Percentiles rank a stretch among this genome's conserved stretches.
Evolutionary conservation across 352 stramenopile species (phyloP).

Genomic region (Phytophthora pinifolia): DNA sequence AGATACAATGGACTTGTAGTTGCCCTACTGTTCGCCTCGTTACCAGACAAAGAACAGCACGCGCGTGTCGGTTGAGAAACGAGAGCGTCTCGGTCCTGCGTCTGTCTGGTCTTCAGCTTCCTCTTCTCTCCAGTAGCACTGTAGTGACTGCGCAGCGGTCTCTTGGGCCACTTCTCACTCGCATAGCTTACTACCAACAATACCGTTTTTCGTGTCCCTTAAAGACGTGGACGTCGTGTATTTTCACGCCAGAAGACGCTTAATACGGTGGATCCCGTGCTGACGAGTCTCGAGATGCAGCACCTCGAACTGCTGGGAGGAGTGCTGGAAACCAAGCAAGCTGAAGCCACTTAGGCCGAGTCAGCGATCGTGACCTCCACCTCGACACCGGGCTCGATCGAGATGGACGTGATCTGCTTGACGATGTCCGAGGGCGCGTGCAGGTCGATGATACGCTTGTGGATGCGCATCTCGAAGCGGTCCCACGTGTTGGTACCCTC

Average conservation of each 20-base stretch:
- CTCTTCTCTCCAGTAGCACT: no score
- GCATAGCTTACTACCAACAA: no score
- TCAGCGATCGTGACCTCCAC: constrained; percentile 98
- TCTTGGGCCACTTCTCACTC: no score
- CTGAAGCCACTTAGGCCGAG: constrained; percentile 60
- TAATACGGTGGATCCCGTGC: constrained; percentile 32
- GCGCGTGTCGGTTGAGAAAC: no score
- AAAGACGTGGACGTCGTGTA: constrained; percentile 36
- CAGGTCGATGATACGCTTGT: constrained; percentile 99
- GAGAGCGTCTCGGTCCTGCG: no score
- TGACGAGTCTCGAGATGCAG: constrained; percentile 10
- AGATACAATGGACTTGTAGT: no score
- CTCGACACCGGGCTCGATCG: constrained; percentile 98
- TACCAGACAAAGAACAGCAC: no score
- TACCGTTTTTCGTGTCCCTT: constrained; percentile 25
- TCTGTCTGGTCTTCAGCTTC: no score
- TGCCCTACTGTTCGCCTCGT: no score
- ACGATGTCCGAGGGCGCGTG: constrained; percentile 98
- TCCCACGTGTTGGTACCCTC: constrained; percentile 99
- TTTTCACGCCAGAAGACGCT: constrained; percentile 29
- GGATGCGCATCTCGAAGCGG: constrained; percentile 98
- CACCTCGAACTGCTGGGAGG: constrained; percentile 7
- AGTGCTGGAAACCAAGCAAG: constrained; percentile 6
- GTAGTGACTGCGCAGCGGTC: no score
- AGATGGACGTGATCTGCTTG: constrained; percentile 99